Base-by-base conservation (phyloP, 2,329 filamentous ascomycete species). In the Penicillium occitanis region DNA sequence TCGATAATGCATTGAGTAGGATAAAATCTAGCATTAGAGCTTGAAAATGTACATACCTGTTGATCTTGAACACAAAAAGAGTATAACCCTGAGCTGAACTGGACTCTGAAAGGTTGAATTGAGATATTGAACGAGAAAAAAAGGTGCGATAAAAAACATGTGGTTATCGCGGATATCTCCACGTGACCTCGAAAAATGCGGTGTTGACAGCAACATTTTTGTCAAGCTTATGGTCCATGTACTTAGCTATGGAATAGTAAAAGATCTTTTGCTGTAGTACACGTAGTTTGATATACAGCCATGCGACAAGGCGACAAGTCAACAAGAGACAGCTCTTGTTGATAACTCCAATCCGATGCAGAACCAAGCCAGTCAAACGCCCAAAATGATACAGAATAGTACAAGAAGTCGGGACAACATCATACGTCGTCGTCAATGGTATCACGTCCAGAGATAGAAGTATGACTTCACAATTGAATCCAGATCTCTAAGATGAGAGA, bases 161-260 rank as follows among this genome's bases (percentile, higher is more conserved):
- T 51, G 10, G 50, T 42, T 63, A 63, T 63, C 61, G 61, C 61
- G 61, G 61, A 40, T 63, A 63, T 63, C 61, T 46, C 61, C 61
- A 63, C 61, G 61, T 63, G 61, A 63, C 33, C 19, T 42, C 17
- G 14, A 60, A 28, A 22, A 25, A 40, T 55, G 11, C 8, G 19
- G 28, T 53, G 50, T 30, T 51, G 13, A 22, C 2, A 37, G 10
- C 10, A 8, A 25, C n/a, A 13, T 37, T 3, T 25, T 35, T 5
- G 25, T 37, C 33, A 37, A 55, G 17, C n/a, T 55, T 25, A 25
- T 25, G 22, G 2, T 25, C 22, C 22, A 25, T 25, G 22, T 2
- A 25, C 22, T 25, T 25, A 25, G 22, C 22, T 25, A 25, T 25
- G 22, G 22, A 25, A 25, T 25, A 25, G 22, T 25, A 25, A 25